These are phyloP conservation scores for Talinum fruticosum DNA, from an alignment of 148 eudicot species.

Conservation along the genomic window DNA sequence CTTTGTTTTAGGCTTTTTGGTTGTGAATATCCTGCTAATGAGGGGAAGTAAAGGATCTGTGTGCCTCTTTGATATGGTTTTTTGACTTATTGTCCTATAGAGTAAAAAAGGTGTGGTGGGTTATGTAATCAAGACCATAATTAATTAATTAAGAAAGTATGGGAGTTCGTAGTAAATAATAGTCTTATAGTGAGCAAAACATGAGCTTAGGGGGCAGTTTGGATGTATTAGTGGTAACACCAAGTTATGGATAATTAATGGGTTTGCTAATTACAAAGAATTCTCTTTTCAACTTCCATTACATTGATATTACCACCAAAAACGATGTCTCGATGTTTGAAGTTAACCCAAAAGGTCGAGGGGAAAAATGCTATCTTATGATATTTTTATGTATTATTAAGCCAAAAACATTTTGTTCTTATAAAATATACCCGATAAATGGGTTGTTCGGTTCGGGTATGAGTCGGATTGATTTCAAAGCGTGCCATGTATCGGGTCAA, in stretches of 20 bases:
- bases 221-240: not conserved
- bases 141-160: not conserved
- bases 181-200: not conserved
- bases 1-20: constrained; percentile 17
- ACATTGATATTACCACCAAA: not conserved
- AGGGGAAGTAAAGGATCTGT: constrained; percentile 15
- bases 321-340: too few species aligned
- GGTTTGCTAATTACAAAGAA: constrained; percentile 27
- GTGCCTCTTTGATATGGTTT: not conserved
- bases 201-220: not conserved
- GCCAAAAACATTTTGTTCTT: not conserved
- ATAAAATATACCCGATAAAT: constrained; percentile 2
- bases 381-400: not conserved
- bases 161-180: constrained; percentile 11
- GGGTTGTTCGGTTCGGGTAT: too few species aligned
- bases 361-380: constrained; percentile 4
- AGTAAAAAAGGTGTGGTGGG: constrained; percentile 11
- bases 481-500: too few species aligned
- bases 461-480: too few species aligned
- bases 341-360: not conserved
- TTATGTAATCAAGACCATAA: constrained; percentile 7
- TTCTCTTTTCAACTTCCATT: constrained; percentile 4
- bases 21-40: not conserved
- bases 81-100: constrained; percentile 3
- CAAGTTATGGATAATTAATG: constrained; percentile 18